Conservation (phyloP, 805 yeast genomes). For the Lachancea sp. region DNA sequence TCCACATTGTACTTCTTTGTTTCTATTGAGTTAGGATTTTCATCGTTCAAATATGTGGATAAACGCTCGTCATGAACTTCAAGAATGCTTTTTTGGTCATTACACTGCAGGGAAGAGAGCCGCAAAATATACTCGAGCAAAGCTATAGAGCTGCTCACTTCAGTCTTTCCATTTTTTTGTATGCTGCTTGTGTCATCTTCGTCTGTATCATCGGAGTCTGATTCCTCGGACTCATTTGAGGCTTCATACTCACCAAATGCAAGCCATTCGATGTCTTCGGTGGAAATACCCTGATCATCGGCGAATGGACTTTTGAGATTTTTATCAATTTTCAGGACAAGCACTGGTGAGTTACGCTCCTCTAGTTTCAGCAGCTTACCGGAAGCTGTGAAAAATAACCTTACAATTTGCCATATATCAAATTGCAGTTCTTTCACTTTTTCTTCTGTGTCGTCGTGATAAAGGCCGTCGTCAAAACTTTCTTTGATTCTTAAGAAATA, state of each 20-base stretch:
- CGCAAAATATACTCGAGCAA: slow-evolving; percentile 59
- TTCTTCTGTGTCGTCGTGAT: slow-evolving; percentile 51
- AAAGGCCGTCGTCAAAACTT: slow-evolving; percentile 62
- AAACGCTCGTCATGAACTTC: slow-evolving; percentile 62
- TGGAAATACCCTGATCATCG: slow-evolving; percentile 20
- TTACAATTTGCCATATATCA: slow-evolving; percentile 38
- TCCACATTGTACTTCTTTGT: slow-evolving; percentile 14
- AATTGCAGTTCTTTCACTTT: slow-evolving; percentile 32
- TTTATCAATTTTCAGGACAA: slow-evolving; percentile 48
- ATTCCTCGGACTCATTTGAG: slow-evolving; percentile 25
- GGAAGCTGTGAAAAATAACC: slow-evolving; percentile 63
- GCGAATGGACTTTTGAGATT: slow-evolving; percentile 20
- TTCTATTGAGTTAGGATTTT: slow-evolving; percentile 29
- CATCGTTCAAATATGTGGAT: slow-evolving; percentile 55
- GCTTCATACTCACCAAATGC: slow-evolving; percentile 44
- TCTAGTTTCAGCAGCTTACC: slow-evolving; percentile 59
- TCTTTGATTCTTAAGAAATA: slow-evolving; percentile 48
- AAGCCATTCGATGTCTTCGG: slow-evolving; percentile 38
- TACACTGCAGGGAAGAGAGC: slow-evolving; percentile 51
- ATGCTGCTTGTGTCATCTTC: slow-evolving; percentile 14
- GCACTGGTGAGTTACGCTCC: slow-evolving; percentile 56
- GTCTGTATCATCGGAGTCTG: slow-evolving; percentile 16
- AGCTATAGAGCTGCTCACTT: slow-evolving; percentile 39
- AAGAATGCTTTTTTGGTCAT: slow-evolving; percentile 48
- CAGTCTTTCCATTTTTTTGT: slow-evolving; percentile 20